Percentiles rank a stretch among this genome's conserved stretches.
These are phyloP conservation scores for Naganishia sp. DNA, from an alignment of 1,284 basidiomycete species.

Conservation along the genomic window DNA sequence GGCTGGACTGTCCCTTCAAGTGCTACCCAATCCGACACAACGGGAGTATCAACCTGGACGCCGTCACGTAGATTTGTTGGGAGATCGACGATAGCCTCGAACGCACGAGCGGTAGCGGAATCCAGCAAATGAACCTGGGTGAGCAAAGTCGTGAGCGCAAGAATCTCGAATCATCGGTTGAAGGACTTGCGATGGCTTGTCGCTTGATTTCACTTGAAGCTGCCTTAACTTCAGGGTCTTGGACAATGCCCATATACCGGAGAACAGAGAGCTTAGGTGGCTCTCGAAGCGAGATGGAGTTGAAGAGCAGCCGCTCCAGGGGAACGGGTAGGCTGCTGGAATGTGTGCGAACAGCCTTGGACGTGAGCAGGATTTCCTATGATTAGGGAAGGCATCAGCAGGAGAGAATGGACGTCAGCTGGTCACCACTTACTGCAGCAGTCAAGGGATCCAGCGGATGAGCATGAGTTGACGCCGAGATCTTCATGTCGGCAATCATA, in stretches of 20 bases:
- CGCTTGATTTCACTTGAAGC: slow-evolving; percentile 38
- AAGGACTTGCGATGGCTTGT: slow-evolving; percentile 47
- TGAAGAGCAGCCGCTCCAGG: slow-evolving; percentile 44
- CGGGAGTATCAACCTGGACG: slow-evolving; percentile 15
- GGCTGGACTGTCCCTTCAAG: slow-evolving; percentile 55
- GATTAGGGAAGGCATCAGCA: neutral
- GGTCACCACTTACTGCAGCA: slow-evolving; percentile 45
- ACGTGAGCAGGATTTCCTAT: slow-evolving; percentile 34
- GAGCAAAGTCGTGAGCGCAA: neutral
- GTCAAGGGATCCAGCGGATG: slow-evolving; percentile 57
- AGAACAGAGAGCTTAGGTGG: slow-evolving; percentile 50
- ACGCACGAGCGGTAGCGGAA: slow-evolving; percentile 49
- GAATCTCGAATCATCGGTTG: neutral
- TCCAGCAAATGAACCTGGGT: slow-evolving; percentile 53
- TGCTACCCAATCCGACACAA: slow-evolving; percentile 45
- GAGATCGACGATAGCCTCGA: slow-evolving; percentile 49
- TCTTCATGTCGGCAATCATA: slow-evolving; percentile 2
- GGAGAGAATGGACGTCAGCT: neutral
- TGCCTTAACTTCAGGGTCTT: slow-evolving; percentile 42
- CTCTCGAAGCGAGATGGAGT: slow-evolving; percentile 50
- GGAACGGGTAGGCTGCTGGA: slow-evolving; percentile 31
- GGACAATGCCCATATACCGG: slow-evolving; percentile 46
- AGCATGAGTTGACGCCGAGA: slow-evolving; percentile 28
- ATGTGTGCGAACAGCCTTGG: slow-evolving; percentile 30
- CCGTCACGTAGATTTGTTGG: slow-evolving; percentile 45